Base-by-base conservation (phyloP, 306 rosid genomes). In the Sophora flavescens region DNA sequence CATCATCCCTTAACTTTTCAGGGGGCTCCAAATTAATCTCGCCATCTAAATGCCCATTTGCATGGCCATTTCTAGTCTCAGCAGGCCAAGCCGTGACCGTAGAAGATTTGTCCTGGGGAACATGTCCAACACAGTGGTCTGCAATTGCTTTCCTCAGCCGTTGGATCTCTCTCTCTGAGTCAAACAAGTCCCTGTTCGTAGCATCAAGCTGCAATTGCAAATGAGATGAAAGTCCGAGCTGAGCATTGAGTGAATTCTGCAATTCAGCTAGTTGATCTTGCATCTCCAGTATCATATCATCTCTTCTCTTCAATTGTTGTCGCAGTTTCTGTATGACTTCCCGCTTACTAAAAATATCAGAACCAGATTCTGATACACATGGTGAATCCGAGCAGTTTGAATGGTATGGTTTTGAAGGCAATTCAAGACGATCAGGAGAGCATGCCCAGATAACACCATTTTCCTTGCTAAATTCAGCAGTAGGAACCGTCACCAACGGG, bases 321-420 rank as follows among this genome's bases (percentile, higher is more conserved):
- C 98, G 89, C 78, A 95, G 84, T 85, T 95, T 95, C 76, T 90
- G 95, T 53, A 95, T 92, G 59, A 92, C 98, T 76, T 95, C 98
- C 35, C 98, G 88, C 87, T 92, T 95, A 61, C 91, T 90, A 76
- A 90, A 95, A 81, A 92, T 86, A 70, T 95, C 97, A 52, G 97
- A 92, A 75, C 98, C 98, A 72, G 97, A 92, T 67, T 95, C 98
- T 10, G 98, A 95, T 16, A 89, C 96, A 76, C 95, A 95, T 0
- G 98, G 98, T 35, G 98, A 95, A 78, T 92, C 97, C 2, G 97
- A 92, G 87, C 95, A 87, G 84, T 91, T 95, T 68, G 98, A 92
- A 81, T 86, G 88, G 75, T 84, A 89, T 8, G 86, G 90, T 81
- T 91, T 91, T 52, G 89, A 88, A 70, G 93, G 96, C 84, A 92